Percentiles rank a stretch among this genome's conserved stretches.
These are phyloP conservation scores for Candida parachauliodes DNA, from an alignment of 805 yeast species.

Conservation along the genomic window DNA sequence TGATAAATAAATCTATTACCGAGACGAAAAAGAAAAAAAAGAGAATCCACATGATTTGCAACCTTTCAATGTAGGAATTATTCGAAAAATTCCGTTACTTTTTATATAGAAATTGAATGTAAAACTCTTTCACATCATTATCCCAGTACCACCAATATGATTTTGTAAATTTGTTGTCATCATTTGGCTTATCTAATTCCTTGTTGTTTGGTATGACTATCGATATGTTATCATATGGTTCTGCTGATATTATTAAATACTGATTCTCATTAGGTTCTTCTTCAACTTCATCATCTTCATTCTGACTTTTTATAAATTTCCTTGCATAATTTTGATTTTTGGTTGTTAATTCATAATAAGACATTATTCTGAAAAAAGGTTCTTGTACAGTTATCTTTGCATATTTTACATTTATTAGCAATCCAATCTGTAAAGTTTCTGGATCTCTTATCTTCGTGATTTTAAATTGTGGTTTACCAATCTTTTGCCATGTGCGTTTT, in stretches of 20 bases:
- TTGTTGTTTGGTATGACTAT: constrained; percentile 69
- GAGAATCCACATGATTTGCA: constrained; percentile 1
- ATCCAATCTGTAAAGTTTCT: constrained; percentile 54
- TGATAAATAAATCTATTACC: constrained; percentile 1
- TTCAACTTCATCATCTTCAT: constrained; percentile 14
- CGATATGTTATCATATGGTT: constrained; percentile 82
- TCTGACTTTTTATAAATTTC: constrained; percentile 10
- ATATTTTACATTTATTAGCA: constrained; percentile 58
- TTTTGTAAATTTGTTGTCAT: constrained; percentile 20
- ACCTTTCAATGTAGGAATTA: no score
- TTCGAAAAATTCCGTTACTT: no score
- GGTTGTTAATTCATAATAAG: constrained; percentile 58
- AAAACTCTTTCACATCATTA: constrained; percentile 60
- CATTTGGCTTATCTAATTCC: constrained; percentile 36
- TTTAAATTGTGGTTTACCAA: constrained; percentile 73
- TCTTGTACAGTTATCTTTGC: constrained; percentile 45
- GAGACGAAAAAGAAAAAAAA: constrained; percentile 1
- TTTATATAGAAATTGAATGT: constrained; percentile 64
- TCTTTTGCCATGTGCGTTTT: constrained; percentile 50
- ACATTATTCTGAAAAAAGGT: constrained; percentile 75
- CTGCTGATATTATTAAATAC: constrained; percentile 78
- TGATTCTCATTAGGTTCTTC: constrained; percentile 45
- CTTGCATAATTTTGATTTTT: constrained; percentile 37
- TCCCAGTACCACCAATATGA: constrained; percentile 74
- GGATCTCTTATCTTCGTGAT: constrained; percentile 68